Percentiles rank a stretch among this genome's conserved stretches.
These are phyloP conservation scores for Globisporangium paroecandrum DNA, from an alignment of 352 stramenopile species.

Conservation along the genomic window DNA sequence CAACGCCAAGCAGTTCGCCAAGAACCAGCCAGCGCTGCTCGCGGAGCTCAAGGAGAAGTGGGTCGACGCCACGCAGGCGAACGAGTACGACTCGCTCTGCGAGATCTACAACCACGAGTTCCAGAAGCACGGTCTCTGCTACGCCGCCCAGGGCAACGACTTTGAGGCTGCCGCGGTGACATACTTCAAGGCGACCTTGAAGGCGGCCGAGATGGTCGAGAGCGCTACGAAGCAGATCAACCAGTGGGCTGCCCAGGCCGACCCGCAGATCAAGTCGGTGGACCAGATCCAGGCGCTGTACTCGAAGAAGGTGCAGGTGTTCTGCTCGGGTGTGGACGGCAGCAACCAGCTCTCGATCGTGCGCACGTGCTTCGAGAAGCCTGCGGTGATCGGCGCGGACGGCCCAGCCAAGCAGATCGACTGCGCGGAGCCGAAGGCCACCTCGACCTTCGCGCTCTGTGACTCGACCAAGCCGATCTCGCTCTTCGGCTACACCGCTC, in stretches of 20 bases:
- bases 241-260: constrained; percentile 12
- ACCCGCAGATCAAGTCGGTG: constrained; percentile 8
- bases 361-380: constrained; percentile 30
- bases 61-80: constrained; percentile 31
- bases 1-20: constrained; percentile 39
- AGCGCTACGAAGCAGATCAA: constrained; percentile 18
- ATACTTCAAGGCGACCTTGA: constrained; percentile 22
- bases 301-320: constrained; percentile 21
- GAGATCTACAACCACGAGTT: constrained; percentile 88
- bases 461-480: constrained; percentile 38
- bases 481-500: constrained; percentile 41
- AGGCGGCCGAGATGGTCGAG: constrained; percentile 13
- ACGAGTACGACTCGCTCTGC: constrained; percentile 42
- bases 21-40: constrained; percentile 49
- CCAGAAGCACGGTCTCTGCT: constrained; percentile 86
- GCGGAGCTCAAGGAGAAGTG: constrained; percentile 57
- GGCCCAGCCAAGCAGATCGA: constrained; percentile 48
- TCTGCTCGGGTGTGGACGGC: constrained; percentile 22
- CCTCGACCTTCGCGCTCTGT: constrained; percentile 50
- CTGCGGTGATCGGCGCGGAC: constrained; percentile 26
- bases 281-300: constrained; percentile 16
- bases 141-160: constrained; percentile 31
- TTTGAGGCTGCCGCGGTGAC: constrained; percentile 17
- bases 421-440: constrained; percentile 38
- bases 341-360: constrained; percentile 23